Conservation (phyloP, 2,329 filamentous ascomycete genomes). For the Diplocarpon rosae region DNA sequence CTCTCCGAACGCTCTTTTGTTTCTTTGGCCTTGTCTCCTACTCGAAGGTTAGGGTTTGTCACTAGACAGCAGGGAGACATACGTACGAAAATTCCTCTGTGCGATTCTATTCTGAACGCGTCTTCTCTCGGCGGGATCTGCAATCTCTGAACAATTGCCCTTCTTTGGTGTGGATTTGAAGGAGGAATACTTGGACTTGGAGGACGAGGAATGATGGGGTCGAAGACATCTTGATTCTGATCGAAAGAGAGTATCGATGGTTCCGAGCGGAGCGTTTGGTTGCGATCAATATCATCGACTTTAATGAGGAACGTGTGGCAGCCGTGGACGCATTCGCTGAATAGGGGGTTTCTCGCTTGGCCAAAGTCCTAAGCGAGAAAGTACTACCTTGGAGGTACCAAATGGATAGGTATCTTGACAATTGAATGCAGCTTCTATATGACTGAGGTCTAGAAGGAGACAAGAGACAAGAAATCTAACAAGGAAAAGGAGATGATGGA, state of each 20-base stretch:
- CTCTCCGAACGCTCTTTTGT: constrained; percentile 55
- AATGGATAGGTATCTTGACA: no score
- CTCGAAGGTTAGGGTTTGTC: background rate
- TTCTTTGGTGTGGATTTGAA: constrained; percentile 33
- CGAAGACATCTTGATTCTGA: constrained; percentile 24
- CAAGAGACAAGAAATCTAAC: background rate
- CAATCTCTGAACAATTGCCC: constrained; percentile 59
- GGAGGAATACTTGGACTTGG: constrained; percentile 18
- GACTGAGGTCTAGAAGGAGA: no score
- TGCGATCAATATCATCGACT: constrained; percentile 20
- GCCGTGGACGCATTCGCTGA: no score
- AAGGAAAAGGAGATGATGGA: background rate
- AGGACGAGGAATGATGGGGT: constrained; percentile 18
- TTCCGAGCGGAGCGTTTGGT: constrained; percentile 13
- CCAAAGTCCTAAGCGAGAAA: constrained; percentile 7
- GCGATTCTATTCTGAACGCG: constrained; percentile 69
- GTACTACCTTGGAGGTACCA: background rate
- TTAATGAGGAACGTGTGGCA: constrained; percentile 8
- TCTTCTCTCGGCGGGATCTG: constrained; percentile 59
- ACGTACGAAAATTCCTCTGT: constrained; percentile 65
- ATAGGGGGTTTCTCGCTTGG: background rate
- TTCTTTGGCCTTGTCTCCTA: constrained; percentile 60
- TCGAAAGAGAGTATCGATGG: constrained; percentile 6
- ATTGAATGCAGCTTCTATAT: no score
- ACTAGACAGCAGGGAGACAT: background rate